phyloP scores from a whole-genome alignment of 1,284 basidiomycete genomes.

The Peniophora sp. region DNA sequence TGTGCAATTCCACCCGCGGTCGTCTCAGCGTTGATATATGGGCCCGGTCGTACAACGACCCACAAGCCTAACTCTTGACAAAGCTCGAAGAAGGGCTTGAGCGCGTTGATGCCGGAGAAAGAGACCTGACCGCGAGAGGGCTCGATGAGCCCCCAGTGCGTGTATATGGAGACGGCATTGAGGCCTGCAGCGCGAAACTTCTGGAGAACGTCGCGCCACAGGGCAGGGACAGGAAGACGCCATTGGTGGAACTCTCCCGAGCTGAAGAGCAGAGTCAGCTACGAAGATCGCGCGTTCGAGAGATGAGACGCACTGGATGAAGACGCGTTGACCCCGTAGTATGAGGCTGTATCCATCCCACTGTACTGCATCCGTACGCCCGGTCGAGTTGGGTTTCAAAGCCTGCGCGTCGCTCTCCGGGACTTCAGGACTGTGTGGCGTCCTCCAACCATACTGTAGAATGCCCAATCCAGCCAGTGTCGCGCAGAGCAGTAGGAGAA shows the following conservation, averaged over 20 bases:
- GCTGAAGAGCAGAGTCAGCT: conserved; percentile 16
- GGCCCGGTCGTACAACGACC: conserved; percentile 38
- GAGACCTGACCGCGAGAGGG: conserved; percentile 67
- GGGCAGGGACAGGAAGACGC: conserved; percentile 67
- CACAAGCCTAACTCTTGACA: conserved; percentile 38
- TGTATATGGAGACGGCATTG: conserved; percentile 69
- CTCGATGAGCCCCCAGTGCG: conserved; percentile 68
- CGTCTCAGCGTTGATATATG: conserved; percentile 76
- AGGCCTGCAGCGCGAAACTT: conserved; percentile 78
- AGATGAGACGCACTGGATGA: conserved; percentile 15
- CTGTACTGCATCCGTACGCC: conserved; percentile 32
- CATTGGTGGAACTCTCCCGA: conserved; percentile 80
- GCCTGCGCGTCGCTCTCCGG: no score
- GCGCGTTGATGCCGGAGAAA: conserved; percentile 59
- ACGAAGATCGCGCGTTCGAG: background rate
- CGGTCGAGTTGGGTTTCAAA: no score
- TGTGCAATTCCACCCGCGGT: conserved; percentile 75
- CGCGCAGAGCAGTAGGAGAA: no score
- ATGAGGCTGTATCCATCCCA: conserved; percentile 56
- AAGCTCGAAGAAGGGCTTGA: conserved; percentile 51
- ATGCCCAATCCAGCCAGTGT: no score
- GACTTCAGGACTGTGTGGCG: no score
- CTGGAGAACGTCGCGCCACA: conserved; percentile 79
- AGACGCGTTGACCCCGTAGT: conserved; percentile 38
- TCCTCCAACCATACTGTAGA: no score